Evolutionary conservation across 2,329 filamentous ascomycete genomes (phyloP), one percentile per base, ranked within the genome.

Genomic region (Fusarium illudens): DNA sequence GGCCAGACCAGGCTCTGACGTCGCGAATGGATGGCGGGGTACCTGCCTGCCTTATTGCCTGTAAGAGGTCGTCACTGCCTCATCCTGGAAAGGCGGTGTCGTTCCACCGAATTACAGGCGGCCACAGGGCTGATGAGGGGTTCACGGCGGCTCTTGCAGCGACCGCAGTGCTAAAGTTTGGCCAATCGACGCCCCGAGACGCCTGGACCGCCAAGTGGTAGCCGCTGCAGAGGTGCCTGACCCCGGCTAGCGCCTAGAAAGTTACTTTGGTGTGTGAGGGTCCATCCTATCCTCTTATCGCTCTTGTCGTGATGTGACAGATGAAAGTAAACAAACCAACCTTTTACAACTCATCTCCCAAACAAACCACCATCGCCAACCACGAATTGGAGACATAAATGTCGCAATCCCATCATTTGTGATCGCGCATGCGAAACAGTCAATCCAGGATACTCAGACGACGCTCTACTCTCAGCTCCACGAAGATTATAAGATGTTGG

Each of bases 401-500:
- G 72, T 58, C 34, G 33, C 32, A 33, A 17, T 39, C 37, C 29
- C 19, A 13, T 50, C 51, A 36, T 25, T 53, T 27, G 34, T 73
- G 46, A 73, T 61, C 58, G 56, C 60, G 53, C 25, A 59, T 55
- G 70, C 62, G 63, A 44, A 62, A 27, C 46, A 30, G 51, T 30
- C 62, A n/a, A 32, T 32, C 49, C 34, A n/a, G n/a, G 48, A 34
- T 33, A 39, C 29, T 55, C 55, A 29, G 42, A 42, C 49, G 63
- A 60, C 36, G 27, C 46, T 15, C 27, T 33, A 49, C 22, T 59
- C 36, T 36, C 44, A 19, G 36, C 29, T 30, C 33, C 48, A 29
- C 27, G n/a, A 27, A 25, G 30, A 34, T 48, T 72, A 50, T 48
- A 70, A 60, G 32, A 89, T 89, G 87, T 81, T 89, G 62, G 86